Base-by-base conservation (phyloP, 805 yeast species). In the Yarrowia sp. region DNA sequence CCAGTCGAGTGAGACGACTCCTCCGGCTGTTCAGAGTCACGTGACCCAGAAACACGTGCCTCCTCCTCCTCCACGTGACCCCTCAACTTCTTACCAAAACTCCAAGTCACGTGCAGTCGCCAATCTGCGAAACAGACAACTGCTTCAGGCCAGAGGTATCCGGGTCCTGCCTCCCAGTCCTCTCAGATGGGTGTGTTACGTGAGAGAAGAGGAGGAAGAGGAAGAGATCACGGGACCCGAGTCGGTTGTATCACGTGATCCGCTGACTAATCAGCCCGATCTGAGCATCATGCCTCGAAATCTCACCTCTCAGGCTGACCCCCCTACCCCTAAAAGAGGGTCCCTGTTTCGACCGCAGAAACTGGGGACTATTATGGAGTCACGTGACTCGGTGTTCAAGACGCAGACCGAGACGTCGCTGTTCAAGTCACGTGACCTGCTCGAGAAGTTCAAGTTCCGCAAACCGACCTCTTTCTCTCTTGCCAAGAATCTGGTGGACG, bases 51-150 rank as follows among this genome's bases (percentile, higher is more conserved):
- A 5, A 5, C 32, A 26, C 32, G 32, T 26, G 3, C 16, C 36
- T 26, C 36, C 52, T 14, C 52, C 50, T 10, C 19, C 40, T 4
- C 4, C 56, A 10, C 56, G 38, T 32, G 42, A 16, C 9, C 16
- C 10, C 5, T 5, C 14, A 2, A 11, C 38, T 14, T 11, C 32
- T 12, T 36, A 52, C 42, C 56, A 52, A 5, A 35, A 35, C 26
- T 35, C 42, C 22, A 53, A 53, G 59, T 38, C 59, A 10, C 45
- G 59, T 12, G 59, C 59, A 1, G 59, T 53, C 4, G 59, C 43
- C 1, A 53, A 53, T 5, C 36, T 53, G 14, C 32, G 59, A 3
- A 12, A 9, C 45, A 12, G 59, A 19, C 59, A 53, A 11, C 14
- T 53, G 8, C 12, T 16, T 14, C 59, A 53, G 12, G 40, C 59